These are phyloP conservation scores for Lasiodiplodia gonubiensis DNA, from an alignment of 2,329 filamentous ascomycete genomes.

Conservation along the genomic window DNA sequence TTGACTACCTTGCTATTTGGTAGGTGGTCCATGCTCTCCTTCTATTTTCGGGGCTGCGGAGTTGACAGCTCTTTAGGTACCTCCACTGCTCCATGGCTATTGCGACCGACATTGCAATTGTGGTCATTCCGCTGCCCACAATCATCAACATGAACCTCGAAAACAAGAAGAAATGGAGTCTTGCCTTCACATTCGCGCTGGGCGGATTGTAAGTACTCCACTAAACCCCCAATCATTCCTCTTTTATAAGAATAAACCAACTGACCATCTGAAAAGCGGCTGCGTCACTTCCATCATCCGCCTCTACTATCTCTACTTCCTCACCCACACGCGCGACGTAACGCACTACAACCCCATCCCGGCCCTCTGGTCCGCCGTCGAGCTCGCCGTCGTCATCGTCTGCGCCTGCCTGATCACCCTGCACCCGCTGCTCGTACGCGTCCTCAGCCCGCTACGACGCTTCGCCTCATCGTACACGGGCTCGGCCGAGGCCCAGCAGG, in stretches of 20 bases:
- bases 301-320: constrained; percentile 35
- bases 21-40: background rate
- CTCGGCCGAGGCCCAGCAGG: background rate
- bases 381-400: constrained; percentile 41
- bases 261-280: constrained; percentile 30
- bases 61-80: constrained; percentile 10
- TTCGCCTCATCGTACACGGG: background rate
- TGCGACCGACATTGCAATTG: constrained; percentile 19
- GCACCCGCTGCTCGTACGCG: constrained; percentile 36
- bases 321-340: constrained; percentile 36
- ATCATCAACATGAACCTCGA: constrained; percentile 36
- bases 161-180: constrained; percentile 36
- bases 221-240: background rate
- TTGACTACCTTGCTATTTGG: constrained; percentile 21
- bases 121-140: constrained; percentile 26
- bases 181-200: constrained; percentile 40
- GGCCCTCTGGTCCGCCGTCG: constrained; percentile 38
- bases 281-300: constrained; percentile 35
- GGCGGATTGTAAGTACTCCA: constrained; percentile 39
- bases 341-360: constrained; percentile 40
- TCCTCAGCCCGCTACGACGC: background rate
- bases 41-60: background rate
- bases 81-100: constrained; percentile 21
- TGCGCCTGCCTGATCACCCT: constrained; percentile 40
- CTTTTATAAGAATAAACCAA: background rate